Percentiles rank a stretch among this genome's conserved stretches.
Conservation (phyloP, 345 rosid genomes). For the Gossypium raimondii region DNA sequence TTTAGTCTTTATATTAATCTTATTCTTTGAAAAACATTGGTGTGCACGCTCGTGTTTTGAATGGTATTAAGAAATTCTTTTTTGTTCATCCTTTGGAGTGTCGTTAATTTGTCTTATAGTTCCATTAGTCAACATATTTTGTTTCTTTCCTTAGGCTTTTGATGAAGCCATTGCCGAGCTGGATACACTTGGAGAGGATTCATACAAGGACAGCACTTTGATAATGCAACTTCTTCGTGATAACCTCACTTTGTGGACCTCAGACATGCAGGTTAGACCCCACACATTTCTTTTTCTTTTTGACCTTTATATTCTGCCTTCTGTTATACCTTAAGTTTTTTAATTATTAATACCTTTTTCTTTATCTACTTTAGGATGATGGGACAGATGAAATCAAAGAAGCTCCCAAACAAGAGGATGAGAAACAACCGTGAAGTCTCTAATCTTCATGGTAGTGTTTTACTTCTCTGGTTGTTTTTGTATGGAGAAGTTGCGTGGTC, state of each 20-base stretch:
- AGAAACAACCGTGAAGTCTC: conserved; percentile 33
- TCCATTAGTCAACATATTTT: conserved; percentile 1
- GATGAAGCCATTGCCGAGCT: conserved; percentile 76
- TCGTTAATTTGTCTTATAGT: not conserved
- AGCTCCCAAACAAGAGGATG: conserved; percentile 38
- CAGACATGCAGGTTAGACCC: conserved; percentile 35
- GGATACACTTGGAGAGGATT: conserved; percentile 58
- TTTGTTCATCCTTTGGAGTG: not conserved
- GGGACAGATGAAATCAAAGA: conserved; percentile 50
- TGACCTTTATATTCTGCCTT: not conserved
- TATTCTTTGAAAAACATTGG: not conserved
- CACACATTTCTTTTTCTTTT: not conserved
- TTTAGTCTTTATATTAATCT: not conserved
- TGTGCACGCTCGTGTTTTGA: not conserved
- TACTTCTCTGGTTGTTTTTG: conserved; percentile 35
- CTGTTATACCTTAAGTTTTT: not conserved
- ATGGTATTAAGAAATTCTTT: not conserved
- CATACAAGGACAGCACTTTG: conserved; percentile 73
- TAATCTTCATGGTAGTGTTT: conserved; percentile 6
- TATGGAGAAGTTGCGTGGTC: conserved; percentile 31
- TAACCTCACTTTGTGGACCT: conserved; percentile 61
- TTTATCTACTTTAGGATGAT: conserved; percentile 30
- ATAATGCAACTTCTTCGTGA: conserved; percentile 59
- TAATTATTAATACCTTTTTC: conserved; percentile 9
- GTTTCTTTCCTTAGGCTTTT: conserved; percentile 36